Conservation (phyloP, 139 green algal genomes). For the Chlamydomonas sp. region DNA sequence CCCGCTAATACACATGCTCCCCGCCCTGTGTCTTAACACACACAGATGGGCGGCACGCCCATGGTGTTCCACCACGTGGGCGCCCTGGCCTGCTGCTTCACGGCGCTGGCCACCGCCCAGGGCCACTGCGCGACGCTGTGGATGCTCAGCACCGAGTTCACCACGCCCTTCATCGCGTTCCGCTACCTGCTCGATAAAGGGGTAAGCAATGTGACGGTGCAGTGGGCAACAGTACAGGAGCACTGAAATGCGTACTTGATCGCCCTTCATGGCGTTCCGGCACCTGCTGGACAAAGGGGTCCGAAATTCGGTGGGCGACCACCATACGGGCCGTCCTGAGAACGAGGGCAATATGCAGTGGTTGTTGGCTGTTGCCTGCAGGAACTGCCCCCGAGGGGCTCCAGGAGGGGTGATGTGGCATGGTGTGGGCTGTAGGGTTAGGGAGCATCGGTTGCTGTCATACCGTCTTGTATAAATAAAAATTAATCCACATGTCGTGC, state of each 20-base stretch:
- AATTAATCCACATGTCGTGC: neutral
- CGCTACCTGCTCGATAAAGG: neutral
- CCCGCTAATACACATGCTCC: neutral
- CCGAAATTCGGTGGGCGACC: neutral
- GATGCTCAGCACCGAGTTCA: conserved; percentile 59
- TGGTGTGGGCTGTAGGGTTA: too few species aligned
- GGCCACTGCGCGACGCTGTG: conserved; percentile 47
- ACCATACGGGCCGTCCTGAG: neutral
- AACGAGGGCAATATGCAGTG: neutral
- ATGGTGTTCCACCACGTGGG: conserved; percentile 55
- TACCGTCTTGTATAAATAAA: neutral
- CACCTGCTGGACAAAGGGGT: conserved; percentile 9
- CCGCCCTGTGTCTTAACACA: neutral
- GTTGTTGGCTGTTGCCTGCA: neutral
- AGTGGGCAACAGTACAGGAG: neutral
- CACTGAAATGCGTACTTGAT: neutral
- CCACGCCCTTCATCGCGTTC: conserved; percentile 51
- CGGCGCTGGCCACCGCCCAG: conserved; percentile 22
- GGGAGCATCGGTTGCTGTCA: neutral
- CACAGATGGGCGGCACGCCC: conserved; percentile 51
- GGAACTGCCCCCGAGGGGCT: neutral
- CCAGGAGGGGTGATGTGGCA: neutral
- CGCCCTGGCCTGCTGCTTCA: conserved; percentile 17
- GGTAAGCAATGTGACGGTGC: neutral
- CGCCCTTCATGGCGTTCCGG: neutral